A percentile compares a stretch with the other conserved stretches of the same genome.
phyloP scores from a whole-genome alignment of 2,329 filamentous ascomycete genomes.

The Exophiala sp. region DNA sequence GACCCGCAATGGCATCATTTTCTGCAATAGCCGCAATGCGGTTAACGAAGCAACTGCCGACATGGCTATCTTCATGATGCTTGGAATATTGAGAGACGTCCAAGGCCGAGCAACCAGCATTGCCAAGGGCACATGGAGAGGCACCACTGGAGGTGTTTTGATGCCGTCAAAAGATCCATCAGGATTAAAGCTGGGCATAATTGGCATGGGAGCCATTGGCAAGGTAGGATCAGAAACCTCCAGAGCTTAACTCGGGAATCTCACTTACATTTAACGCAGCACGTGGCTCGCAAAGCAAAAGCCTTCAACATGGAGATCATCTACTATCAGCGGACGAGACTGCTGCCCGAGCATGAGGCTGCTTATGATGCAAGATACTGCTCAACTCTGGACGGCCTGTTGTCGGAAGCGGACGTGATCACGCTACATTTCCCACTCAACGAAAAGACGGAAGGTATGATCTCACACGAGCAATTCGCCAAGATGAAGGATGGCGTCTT shows the following conservation, averaged over 20 bases:
- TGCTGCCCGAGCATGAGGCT: slow-evolving; percentile 28
- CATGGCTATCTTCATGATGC: slow-evolving; percentile 44
- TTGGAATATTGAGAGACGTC: slow-evolving; percentile 37
- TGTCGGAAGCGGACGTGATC: no score
- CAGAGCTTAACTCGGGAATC: no score
- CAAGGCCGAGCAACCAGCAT: slow-evolving; percentile 17
- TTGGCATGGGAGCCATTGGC: slow-evolving; percentile 40
- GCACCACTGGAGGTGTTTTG: neutral
- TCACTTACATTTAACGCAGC: no score
- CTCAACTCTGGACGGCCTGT: no score
- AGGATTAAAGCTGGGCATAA: slow-evolving; percentile 32
- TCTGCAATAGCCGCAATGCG: slow-evolving; percentile 42
- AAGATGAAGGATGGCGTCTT: slow-evolving; percentile 48
- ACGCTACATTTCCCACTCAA: no score
- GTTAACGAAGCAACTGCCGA: slow-evolving; percentile 45
- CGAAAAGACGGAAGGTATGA: slow-evolving; percentile 11
- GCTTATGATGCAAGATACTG: no score
- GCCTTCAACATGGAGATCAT: slow-evolving; percentile 45
- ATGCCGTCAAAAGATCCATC: neutral
- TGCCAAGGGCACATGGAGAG: neutral
- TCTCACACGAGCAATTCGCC: slow-evolving; percentile 39
- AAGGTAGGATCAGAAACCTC: slow-evolving; percentile 6
- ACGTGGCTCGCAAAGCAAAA: slow-evolving; percentile 30
- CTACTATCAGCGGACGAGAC: slow-evolving; percentile 43
- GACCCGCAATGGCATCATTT: slow-evolving; percentile 30